These are phyloP conservation scores for Alternaria brassicae DNA, from an alignment of 2,329 filamentous ascomycete species.

Conservation along the genomic window DNA sequence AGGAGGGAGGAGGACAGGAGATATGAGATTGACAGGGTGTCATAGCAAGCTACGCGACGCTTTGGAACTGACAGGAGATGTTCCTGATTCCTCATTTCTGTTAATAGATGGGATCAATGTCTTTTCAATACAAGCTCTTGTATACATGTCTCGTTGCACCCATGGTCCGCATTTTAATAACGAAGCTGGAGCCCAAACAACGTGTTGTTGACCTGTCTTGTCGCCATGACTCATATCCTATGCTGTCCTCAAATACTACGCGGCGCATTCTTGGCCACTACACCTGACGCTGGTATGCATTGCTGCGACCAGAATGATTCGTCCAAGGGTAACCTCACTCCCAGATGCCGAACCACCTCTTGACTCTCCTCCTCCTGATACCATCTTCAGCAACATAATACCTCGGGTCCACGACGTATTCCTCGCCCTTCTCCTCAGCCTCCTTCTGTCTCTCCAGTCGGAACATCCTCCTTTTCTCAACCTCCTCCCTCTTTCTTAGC, in stretches of 20 bases:
- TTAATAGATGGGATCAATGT: neutral
- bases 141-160: conserved; percentile 1
- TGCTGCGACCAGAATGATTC: neutral
- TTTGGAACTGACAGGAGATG: neutral
- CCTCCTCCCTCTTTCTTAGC: conserved; percentile 78
- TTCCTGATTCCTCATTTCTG: neutral
- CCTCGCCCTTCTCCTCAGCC: conserved; percentile 44
- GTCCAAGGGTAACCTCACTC: conserved; percentile 29
- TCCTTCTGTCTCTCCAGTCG: conserved; percentile 63
- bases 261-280: neutral
- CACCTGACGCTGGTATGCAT: neutral
- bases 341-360: conserved; percentile 89
- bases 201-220: neutral
- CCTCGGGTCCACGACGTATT: conserved; percentile 48
- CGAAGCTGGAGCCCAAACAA: neutral
- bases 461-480: conserved; percentile 84
- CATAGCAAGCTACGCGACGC: neutral
- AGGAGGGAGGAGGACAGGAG: conserved; percentile 9
- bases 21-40: neutral
- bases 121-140: conserved; percentile 1
- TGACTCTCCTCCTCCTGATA: conserved; percentile 63
- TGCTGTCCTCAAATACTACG: neutral
- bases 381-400: conserved; percentile 50
- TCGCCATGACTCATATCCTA: neutral
- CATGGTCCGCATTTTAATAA: neutral